Base-by-base conservation (phyloP, 768 basidiomycete genomes). In the Suillus tomentosus region DNA sequence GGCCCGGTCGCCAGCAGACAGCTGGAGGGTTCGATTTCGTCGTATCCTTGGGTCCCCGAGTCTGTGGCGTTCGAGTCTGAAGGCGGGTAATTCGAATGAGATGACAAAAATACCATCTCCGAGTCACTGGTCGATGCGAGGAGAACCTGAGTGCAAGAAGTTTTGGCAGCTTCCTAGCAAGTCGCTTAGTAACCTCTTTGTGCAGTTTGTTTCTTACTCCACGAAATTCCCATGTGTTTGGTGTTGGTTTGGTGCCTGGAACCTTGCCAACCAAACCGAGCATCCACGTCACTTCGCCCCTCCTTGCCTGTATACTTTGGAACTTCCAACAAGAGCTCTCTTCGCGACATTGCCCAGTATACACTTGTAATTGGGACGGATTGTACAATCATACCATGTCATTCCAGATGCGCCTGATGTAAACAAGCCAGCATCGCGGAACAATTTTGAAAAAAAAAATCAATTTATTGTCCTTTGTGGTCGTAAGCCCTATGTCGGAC, bases 251-350 rank as follows among this genome's bases (percentile, higher is more conserved):
- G 54, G 95, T 95, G n/a, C 95, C 95, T 9, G 92, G 94, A 17
- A 97, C 91, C 27, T 27, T 27, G 27, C 34, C 27, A 19, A 93
- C 95, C 95, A 60, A 97, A 77, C 43, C 96, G 78, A 53, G 95
- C 74, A 77, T 97, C 95, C 9, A 94, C 92, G 4, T 89, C 86
- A 54, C 84, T 85, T 65, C 87, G 80, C 3, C 87, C n/a, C n/a
- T n/a, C 87, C 69, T 87, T 90, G 15, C 87, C 85, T 67, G 85
- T 5, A 31, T 5, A 31, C 3, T 31, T 31, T 85, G 3, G 82
- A 84, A 9, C 84, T 80, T 9, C 92, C 91, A 61, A 92, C 81
- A 62, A 96, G 77, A 73, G 96, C 95, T 67, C 84, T 85, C 70
- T 87, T 79, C 19, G 95, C 92, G 24, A 89, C 83, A 61, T 91